Conservation (phyloP, 2,329 filamentous ascomycete species). For the Albifimbria verrucaria region DNA sequence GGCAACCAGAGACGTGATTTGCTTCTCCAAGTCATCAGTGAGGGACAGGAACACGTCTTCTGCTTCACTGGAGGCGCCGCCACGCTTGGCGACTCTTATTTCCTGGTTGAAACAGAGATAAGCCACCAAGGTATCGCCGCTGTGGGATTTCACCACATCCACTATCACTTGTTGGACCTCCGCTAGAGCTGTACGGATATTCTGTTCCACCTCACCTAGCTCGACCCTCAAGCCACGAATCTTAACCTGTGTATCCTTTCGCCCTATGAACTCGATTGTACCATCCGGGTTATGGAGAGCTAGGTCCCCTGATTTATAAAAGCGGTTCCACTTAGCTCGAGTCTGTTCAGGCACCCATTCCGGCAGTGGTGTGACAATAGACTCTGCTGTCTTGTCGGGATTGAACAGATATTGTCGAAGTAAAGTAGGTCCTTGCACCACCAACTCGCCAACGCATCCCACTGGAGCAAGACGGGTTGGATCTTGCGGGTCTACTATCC, state of each 20-base stretch:
- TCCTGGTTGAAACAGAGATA: background rate
- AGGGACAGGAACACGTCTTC: no score
- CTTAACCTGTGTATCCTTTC: no score
- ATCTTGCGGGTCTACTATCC: conserved; percentile 14
- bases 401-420: conserved; percentile 18
- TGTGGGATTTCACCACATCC: background rate
- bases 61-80: no score
- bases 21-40: no score
- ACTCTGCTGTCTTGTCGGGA: conserved; percentile 15
- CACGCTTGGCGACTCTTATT: no score
- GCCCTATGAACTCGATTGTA: conserved; percentile 31
- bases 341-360: conserved; percentile 15
- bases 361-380: conserved; percentile 24
- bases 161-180: conserved; percentile 6
- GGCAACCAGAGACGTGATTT: no score
- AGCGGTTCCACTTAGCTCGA: conserved; percentile 3
- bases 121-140: conserved; percentile 2
- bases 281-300: conserved; percentile 27
- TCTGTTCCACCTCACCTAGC: conserved; percentile 14
- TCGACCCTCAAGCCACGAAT: no score
- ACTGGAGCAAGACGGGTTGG: conserved; percentile 11
- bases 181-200: no score
- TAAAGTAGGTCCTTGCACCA: conserved; percentile 17
- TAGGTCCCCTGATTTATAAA: conserved; percentile 20
- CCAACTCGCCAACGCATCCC: conserved; percentile 12